Percentiles rank a stretch among this genome's conserved stretches.
Evolutionary conservation across 1,139 yeast species (phyloP).

Genomic region (Saccharomycopsis hybrid): DNA sequence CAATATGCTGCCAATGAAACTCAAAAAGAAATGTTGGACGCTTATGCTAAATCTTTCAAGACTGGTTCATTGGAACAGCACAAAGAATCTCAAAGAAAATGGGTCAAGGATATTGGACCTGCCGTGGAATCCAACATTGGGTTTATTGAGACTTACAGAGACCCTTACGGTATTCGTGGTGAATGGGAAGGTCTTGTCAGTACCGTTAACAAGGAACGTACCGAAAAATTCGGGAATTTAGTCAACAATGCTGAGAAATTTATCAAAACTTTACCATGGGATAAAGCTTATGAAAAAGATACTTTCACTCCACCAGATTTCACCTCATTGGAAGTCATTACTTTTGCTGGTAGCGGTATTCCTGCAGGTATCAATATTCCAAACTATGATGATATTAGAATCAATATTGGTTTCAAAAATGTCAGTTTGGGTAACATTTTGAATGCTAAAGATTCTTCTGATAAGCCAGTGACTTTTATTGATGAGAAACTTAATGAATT

Average conservation of each 20-base stretch:
- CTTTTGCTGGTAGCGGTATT: slow-evolving; percentile 84
- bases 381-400: slow-evolving; percentile 81
- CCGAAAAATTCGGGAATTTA: slow-evolving; percentile 66
- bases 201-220: slow-evolving; percentile 84
- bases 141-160: slow-evolving; percentile 87
- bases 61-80: slow-evolving; percentile 86
- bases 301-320: slow-evolving; percentile 88
- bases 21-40: slow-evolving; percentile 56
- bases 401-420: slow-evolving; percentile 79
- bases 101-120: slow-evolving; percentile 88
- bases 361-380: slow-evolving; percentile 95
- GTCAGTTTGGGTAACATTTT: slow-evolving; percentile 83
- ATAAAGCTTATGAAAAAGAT: slow-evolving; percentile 66
- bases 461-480: slow-evolving; percentile 67
- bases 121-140: slow-evolving; percentile 82
- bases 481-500: slow-evolving; percentile 43
- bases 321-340: slow-evolving; percentile 80
- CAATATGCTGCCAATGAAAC: slow-evolving; percentile 66
- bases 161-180: slow-evolving; percentile 86
- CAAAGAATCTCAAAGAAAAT: slow-evolving; percentile 72
- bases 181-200: slow-evolving; percentile 94
- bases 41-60: slow-evolving; percentile 62
- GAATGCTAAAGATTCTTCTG: slow-evolving; percentile 62
- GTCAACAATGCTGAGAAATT: slow-evolving; percentile 62
- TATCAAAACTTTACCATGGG: slow-evolving; percentile 73